phyloP scores from a whole-genome alignment of 176 grass and related monocot genomes.

The Luzula sylvatica region DNA sequence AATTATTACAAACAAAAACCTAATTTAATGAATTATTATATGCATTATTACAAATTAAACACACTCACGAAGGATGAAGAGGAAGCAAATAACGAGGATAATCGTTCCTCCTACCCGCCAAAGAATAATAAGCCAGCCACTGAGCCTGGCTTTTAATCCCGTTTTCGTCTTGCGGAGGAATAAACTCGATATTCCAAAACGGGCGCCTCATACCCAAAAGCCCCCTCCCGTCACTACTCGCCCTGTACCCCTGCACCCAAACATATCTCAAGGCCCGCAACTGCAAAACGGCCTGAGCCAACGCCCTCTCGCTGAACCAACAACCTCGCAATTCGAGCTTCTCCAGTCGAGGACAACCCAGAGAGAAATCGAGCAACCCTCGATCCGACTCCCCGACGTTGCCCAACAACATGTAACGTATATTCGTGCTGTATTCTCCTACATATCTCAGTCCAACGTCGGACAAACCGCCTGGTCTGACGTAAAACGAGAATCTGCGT shows the following conservation, averaged over 20 bases:
- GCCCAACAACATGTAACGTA: conserved; percentile 10
- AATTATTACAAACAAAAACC: not conserved
- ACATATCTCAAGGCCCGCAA: conserved; percentile 26
- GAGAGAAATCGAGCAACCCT: not conserved
- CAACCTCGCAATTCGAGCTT: conserved; percentile 23
- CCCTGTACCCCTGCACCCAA: conserved; percentile 30
- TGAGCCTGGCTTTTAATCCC: conserved; percentile 12
- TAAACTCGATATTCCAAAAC: conserved; percentile 33
- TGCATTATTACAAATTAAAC: not conserved
- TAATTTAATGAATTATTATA: not conserved
- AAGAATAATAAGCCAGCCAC: conserved; percentile 30
- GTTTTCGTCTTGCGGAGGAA: not conserved
- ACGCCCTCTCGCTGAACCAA: conserved; percentile 17
- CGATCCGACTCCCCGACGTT: conserved; percentile 25
- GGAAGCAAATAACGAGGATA: conserved; percentile 9
- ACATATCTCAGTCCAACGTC: not conserved
- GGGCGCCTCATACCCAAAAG: not conserved
- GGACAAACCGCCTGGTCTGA: conserved; percentile 23
- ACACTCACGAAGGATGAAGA: not conserved
- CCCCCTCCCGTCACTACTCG: not conserved
- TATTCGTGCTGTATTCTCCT: conserved; percentile 6
- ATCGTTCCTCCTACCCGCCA: conserved; percentile 21
- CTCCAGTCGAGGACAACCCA: not conserved
- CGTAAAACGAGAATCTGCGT: conserved; percentile 18
- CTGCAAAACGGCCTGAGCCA: conserved; percentile 10